phyloP scores from a whole-genome alignment of 1,284 basidiomycete genomes.

The Ceratobasidium sp. region DNA sequence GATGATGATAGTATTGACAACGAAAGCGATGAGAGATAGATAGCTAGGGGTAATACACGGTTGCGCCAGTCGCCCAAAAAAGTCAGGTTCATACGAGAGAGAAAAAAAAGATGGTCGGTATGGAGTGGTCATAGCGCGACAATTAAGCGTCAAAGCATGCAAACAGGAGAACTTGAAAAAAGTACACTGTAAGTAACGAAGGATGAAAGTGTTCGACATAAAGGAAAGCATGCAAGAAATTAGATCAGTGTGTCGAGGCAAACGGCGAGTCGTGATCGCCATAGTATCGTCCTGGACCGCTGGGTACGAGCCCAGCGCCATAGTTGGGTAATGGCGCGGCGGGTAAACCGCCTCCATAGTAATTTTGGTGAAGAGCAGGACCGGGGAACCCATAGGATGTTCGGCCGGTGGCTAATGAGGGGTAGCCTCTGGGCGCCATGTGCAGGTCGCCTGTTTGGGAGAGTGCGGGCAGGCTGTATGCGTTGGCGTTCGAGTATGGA shows the following conservation, averaged over 20 bases:
- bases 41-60: conserved; percentile 15
- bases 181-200: neutral
- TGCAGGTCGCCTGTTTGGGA: conserved; percentile 16
- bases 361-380: neutral
- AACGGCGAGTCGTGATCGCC: conserved; percentile 10
- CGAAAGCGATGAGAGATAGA: conserved; percentile 14
- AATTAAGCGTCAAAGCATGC: neutral
- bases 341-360: conserved; percentile 13
- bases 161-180: neutral
- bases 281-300: conserved; percentile 8
- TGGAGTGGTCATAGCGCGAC: neutral
- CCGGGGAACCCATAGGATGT: neutral
- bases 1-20: conserved; percentile 25
- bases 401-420: neutral
- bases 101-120: no score
- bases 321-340: neutral
- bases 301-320: neutral
- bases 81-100: neutral
- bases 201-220: neutral
- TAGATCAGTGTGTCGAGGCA: neutral
- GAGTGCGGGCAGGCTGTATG: conserved; percentile 30
- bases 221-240: neutral
- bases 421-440: conserved; percentile 9
- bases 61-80: neutral
- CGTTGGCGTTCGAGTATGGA: neutral